A percentile compares a stretch with the other conserved stretches of the same genome.
Conservation (phyloP, 1,139 yeast species). For the Candida buenavistaensis region DNA sequence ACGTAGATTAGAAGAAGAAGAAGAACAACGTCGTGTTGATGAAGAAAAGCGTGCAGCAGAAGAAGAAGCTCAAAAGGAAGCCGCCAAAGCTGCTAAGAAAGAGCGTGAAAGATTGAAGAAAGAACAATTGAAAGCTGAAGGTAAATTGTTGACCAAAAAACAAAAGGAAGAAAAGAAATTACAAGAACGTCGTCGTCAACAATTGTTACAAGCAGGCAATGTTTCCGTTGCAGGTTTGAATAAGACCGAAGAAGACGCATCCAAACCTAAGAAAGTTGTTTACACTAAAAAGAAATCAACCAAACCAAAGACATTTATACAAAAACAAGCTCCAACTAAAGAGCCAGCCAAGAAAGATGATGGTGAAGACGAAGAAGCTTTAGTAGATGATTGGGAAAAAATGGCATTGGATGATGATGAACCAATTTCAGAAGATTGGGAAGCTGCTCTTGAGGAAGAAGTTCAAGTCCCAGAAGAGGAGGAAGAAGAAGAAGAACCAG, state of each 20-base stretch:
- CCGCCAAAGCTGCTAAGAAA: conserved; percentile 69
- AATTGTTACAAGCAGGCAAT: conserved; percentile 73
- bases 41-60: conserved; percentile 61
- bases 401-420: conserved; percentile 57
- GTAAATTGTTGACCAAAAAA: conserved; percentile 84
- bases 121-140: conserved; percentile 88
- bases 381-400: conserved; percentile 68
- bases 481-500: conserved; percentile 21
- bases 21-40: conserved; percentile 61
- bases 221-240: conserved; percentile 75
- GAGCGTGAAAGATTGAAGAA: conserved; percentile 81
- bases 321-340: conserved; percentile 20
- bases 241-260: conserved; percentile 26
- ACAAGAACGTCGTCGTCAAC: conserved; percentile 88
- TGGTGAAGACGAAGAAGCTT: conserved; percentile 50
- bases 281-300: conserved; percentile 72
- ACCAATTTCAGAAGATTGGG: conserved; percentile 48
- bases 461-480: conserved; percentile 20
- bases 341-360: conserved; percentile 19
- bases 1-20: conserved; percentile 64
- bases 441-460: conserved; percentile 30
- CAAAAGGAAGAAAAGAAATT: conserved; percentile 91
- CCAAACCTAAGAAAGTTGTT: conserved; percentile 67
- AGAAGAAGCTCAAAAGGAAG: conserved; percentile 68
- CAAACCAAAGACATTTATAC: conserved; percentile 37